phyloP scores from a whole-genome alignment of 192 early-diverging fungal genomes.

The Backusella westeae region DNA sequence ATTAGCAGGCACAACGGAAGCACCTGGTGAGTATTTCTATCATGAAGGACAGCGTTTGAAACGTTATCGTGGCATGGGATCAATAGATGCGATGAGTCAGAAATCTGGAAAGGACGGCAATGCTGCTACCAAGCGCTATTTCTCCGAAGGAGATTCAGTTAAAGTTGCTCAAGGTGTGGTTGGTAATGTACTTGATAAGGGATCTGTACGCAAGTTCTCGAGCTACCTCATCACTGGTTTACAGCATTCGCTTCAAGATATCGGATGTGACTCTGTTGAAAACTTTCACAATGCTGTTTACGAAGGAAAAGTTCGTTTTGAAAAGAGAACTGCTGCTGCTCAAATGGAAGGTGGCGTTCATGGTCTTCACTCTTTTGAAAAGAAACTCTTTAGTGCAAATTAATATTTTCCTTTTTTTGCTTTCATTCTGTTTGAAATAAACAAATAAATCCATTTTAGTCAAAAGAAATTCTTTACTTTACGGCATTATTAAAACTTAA shows the following conservation, averaged over 20 bases:
- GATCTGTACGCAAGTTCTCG: constrained; percentile 90
- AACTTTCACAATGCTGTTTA: constrained; percentile 69
- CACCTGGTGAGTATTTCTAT: constrained; percentile 98
- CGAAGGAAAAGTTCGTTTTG: constrained; percentile 81
- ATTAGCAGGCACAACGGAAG: constrained; percentile 92
- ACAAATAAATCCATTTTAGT: neutral
- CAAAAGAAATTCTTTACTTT: neutral
- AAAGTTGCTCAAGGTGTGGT: constrained; percentile 99
- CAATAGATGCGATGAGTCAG: constrained; percentile 93
- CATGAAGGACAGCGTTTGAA: constrained; percentile 96
- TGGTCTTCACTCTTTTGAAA: constrained; percentile 82
- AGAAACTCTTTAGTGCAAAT: constrained; percentile 56
- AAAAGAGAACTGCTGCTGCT: constrained; percentile 91
- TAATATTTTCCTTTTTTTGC: neutral
- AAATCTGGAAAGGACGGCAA: constrained; percentile 61
- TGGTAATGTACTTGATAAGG: constrained; percentile 97
- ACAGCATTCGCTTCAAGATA: constrained; percentile 97
- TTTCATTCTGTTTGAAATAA: neutral
- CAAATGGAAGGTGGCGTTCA: constrained; percentile 98
- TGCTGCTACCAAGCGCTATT: constrained; percentile 89
- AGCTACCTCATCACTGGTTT: constrained; percentile 91
- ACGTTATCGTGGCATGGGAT: constrained; percentile 99
- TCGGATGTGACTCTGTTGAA: constrained; percentile 73
- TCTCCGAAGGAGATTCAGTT: constrained; percentile 93
- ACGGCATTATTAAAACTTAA: neutral